Conservation (phyloP, 176 grass and related monocot species). For the Zoysia japonica region DNA sequence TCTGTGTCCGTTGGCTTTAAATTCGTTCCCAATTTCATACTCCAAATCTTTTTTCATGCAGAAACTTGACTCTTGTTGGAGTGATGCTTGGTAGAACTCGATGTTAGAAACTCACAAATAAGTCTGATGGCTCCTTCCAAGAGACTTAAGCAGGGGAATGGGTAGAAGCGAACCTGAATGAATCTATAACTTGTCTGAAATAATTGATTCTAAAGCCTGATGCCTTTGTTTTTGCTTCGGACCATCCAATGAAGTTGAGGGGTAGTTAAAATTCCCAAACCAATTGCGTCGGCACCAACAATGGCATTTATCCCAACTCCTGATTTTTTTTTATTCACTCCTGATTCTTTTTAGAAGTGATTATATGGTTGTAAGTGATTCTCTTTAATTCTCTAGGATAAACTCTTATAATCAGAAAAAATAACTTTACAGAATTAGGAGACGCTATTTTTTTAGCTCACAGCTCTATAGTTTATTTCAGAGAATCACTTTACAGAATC, state of each 20-base stretch:
- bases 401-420: no score
- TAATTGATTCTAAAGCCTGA: constrained; percentile 66
- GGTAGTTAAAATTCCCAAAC: constrained; percentile 87
- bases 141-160: not conserved
- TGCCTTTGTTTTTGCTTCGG: constrained; percentile 68
- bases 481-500: no score
- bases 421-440: no score
- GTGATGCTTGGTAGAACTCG: constrained; percentile 44
- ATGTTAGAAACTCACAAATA: not conserved
- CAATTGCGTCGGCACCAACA: constrained; percentile 55
- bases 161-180: constrained; percentile 64
- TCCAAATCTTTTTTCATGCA: constrained; percentile 82
- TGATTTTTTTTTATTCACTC: no score
- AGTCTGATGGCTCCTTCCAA: not conserved
- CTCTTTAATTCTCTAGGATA: no score
- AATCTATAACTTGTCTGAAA: constrained; percentile 62
- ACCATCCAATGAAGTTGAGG: constrained; percentile 97
- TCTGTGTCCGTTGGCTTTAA: constrained; percentile 95
- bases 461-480: no score
- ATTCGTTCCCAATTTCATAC: constrained; percentile 93
- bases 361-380: no score
- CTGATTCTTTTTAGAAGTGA: no score
- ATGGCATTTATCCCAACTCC: constrained; percentile 77
- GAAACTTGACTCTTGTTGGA: constrained; percentile 88
- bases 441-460: no score